Conservation (phyloP, 495 filamentous ascomycete genomes). For the Trichoderma reesei region DNA sequence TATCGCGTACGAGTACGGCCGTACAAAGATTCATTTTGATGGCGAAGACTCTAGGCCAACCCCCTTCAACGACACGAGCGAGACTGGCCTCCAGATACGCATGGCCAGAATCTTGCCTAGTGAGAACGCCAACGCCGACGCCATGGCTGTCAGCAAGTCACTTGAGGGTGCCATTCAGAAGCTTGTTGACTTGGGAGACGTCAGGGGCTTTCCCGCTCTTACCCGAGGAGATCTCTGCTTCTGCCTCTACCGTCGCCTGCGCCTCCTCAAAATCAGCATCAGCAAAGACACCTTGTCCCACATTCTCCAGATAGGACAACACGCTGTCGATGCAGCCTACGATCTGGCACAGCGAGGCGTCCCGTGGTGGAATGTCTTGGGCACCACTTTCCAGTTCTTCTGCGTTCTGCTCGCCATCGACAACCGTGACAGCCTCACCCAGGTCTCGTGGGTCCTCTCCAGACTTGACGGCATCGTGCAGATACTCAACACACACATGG, state of each 20-base stretch:
- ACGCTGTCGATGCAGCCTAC: conserved; percentile 20
- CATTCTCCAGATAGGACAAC: conserved; percentile 6
- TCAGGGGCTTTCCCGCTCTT: conserved; percentile 28
- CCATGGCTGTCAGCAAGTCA: conserved; percentile 17
- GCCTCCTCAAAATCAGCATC: conserved; percentile 22
- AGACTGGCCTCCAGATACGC: conserved; percentile 22
- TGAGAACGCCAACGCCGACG: conserved; percentile 11
- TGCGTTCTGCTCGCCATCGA: conserved; percentile 43
- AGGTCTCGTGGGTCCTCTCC: not conserved
- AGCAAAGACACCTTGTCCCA: not conserved
- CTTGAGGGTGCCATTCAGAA: conserved; percentile 19
- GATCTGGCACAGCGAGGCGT: not conserved
- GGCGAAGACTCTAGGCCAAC: not conserved
- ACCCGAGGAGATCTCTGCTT: conserved; percentile 40
- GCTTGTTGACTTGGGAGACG: conserved; percentile 14
- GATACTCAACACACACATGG: not conserved
- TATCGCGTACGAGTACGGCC: conserved; percentile 41
- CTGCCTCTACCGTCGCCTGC: conserved; percentile 39
- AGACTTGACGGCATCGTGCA: not conserved
- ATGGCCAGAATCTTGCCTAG: conserved; percentile 26
- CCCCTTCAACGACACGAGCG: not conserved
- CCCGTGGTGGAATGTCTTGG: conserved; percentile 44
- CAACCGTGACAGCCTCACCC: conserved; percentile 14
- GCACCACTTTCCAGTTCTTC: conserved; percentile 43
- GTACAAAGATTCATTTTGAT: conserved; percentile 27